A percentile compares a stretch with the other conserved stretches of the same genome.
phyloP scores from a whole-genome alignment of 768 basidiomycete genomes.

The Gymnopilus dilepis region DNA sequence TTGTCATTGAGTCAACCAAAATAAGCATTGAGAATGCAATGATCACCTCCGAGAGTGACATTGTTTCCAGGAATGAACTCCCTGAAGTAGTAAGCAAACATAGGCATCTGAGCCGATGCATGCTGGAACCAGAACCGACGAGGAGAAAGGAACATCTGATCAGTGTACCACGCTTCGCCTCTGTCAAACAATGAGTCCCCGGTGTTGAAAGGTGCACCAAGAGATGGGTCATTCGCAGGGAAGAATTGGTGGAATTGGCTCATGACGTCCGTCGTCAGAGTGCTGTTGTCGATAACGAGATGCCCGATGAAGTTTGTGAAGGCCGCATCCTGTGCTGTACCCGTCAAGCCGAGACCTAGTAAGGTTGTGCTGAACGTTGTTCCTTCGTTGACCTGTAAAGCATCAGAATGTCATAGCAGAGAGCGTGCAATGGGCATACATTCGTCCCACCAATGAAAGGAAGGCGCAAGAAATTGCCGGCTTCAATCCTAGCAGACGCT shows the following conservation, averaged over 20 bases:
- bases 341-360: conserved; percentile 41
- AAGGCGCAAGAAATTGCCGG: conserved; percentile 56
- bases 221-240: conserved; percentile 51
- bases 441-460: conserved; percentile 64
- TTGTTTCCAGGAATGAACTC: conserved; percentile 64
- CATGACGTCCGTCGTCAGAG: conserved; percentile 46
- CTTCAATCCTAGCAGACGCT: conserved; percentile 49
- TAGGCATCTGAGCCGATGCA: conserved; percentile 50
- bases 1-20: not conserved
- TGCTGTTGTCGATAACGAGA: conserved; percentile 57
- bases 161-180: conserved; percentile 61
- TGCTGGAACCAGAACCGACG: conserved; percentile 55
- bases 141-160: conserved; percentile 58
- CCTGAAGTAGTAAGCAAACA: conserved; percentile 59
- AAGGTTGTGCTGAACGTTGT: conserved; percentile 47
- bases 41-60: conserved; percentile 49
- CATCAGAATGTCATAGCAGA: not conserved
- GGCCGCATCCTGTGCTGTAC: conserved; percentile 44
- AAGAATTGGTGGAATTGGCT: conserved; percentile 44
- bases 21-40: not conserved
- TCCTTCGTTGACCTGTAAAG: conserved; percentile 58
- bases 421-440: conserved; percentile 36
- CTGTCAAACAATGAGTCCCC: conserved; percentile 66
- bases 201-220: conserved; percentile 59
- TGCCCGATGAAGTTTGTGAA: conserved; percentile 54